Base-by-base conservation (phyloP, 164 flowering plant genomes). In the Stephania cephalantha region DNA sequence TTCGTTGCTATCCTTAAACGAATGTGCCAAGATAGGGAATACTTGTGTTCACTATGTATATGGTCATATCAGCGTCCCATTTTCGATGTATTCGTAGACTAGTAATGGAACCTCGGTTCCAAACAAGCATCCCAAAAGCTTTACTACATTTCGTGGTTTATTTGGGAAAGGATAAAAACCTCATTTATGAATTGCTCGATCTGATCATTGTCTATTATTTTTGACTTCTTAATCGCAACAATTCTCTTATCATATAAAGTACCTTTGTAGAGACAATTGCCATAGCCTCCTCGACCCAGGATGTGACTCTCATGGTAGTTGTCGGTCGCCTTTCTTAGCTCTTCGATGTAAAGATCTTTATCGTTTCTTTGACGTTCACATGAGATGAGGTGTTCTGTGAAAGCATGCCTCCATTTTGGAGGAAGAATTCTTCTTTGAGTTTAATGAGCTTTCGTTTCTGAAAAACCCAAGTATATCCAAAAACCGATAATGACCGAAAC, bases 91-190 rank as follows among this genome's bases (percentile, higher is more conserved):
- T 61, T 61, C 66, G 20, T 61, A 61, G 7, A 61, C 66, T 17
- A 61, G 22, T 20, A 61, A n/a, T 18, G 66, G 66, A 45, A 78
- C 83, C n/a, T 80, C 76, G 7, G 79, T 71, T 67, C 77, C 82
- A 35, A 82, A 61, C 22, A 80, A 77, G 71, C 84, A 79, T 1
- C 82, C 80, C 65, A 75, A 72, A 30, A 78, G 75, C 74, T 76
- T 82, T 46, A 82, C 82, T 22, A 76, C 79, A 74, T 82, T 82
- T 6, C 58, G 65, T 79, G 84, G 25, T 77, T 77, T 46, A 82
- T 71, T 20, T 75, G 82, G 7, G 78, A 22, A 9, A 77, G 72
- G 17, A 82, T 77, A 12, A 68, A 66, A 15, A 81, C 77, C 52
- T 79, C 81, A 30, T 77, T 79, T 17, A 76, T 76, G 45, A 82